Conservation (phyloP, 768 basidiomycete genomes). For the Phallus indusiatus region DNA sequence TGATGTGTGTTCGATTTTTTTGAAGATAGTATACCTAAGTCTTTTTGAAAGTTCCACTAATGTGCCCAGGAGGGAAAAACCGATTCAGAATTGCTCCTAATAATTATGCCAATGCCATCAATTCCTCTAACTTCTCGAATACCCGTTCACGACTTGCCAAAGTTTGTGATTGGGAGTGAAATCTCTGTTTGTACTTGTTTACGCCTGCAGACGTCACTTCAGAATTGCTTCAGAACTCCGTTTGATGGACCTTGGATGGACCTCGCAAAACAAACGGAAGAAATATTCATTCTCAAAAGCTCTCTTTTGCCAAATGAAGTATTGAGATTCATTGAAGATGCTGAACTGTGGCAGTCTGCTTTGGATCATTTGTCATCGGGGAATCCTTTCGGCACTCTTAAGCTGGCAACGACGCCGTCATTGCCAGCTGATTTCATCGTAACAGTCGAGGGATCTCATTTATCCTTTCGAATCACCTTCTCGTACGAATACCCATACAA, state of each 20-base stretch:
- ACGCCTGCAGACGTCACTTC: neutral
- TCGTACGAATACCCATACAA: conserved; percentile 15
- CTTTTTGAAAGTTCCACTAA: too few species aligned
- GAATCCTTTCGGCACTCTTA: conserved; percentile 15
- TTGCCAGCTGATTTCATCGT: conserved; percentile 29
- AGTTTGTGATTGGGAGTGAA: too few species aligned
- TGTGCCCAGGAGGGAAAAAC: too few species aligned
- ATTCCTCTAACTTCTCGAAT: too few species aligned
- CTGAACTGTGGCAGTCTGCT: conserved; percentile 22
- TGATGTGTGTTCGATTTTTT: too few species aligned
- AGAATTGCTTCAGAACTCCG: conserved; percentile 15
- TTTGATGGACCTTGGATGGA: conserved; percentile 17
- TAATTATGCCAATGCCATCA: too few species aligned
- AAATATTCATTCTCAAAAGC: conserved; percentile 49
- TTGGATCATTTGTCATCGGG: conserved; percentile 19
- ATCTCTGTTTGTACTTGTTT: too few species aligned
- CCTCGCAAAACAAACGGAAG: conserved; percentile 29
- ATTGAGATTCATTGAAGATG: conserved; percentile 34
- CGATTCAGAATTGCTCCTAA: too few species aligned
- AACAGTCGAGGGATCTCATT: conserved; percentile 17
- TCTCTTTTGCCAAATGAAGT: conserved; percentile 57
- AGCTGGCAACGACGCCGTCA: neutral
- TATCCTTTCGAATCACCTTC: conserved; percentile 30
- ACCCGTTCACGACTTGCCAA: too few species aligned
- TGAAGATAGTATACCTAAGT: too few species aligned